Base-by-base conservation (phyloP, 2,329 filamentous ascomycete species). In the Penicillium glabrum region DNA sequence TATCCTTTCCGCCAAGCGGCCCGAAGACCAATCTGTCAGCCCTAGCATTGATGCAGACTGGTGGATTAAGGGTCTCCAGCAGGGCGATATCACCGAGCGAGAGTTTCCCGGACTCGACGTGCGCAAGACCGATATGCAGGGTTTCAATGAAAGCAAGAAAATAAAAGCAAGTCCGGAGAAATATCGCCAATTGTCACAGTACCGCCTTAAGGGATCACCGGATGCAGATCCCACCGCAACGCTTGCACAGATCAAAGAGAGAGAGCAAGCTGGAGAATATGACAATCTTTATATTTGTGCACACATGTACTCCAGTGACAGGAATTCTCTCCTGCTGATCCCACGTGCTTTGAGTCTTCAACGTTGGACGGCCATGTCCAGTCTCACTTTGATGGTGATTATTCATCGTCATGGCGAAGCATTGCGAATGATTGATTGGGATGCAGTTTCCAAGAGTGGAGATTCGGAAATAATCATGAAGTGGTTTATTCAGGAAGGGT, bases 241-340 rank as follows among this genome's bases (percentile, higher is more conserved):
- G 7, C 37, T 63, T 60, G 26, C 58, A 7, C 54, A 61, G 23
- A 64, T 67, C 27, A 62, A 49, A 24, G 58, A 61, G 26, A 68
- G 57, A 33, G 72, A 73, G 16, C 54, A 64, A 51, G 70, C 51
- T 14, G 76, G 65, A 57, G 72, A 67, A 58, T 74, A 67, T 49
- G 77, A 81, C 31, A 86, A 86, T 60, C 67, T 86, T 19, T 83
- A 85, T 60, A 79, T 82, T 1, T 83, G 80, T 61, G 82, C 82
- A 3, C 83, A 86, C 67, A 72, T 85, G 44, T 86, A 84, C 63
- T 79, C 82, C 0, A 82, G 79, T 33, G 83, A 85, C 61, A 77
- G 80, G 24, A 85, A 85, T 55, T 80, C 80, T 19, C 69, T 85
- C 13, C 79, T 80, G 67, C 69, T 83, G 45, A 76, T 84, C 2